A percentile compares a stretch with the other conserved stretches of the same genome.
These are phyloP conservation scores for Puccinia hordei DNA, from an alignment of 1,284 basidiomycete genomes.

Conservation along the genomic window DNA sequence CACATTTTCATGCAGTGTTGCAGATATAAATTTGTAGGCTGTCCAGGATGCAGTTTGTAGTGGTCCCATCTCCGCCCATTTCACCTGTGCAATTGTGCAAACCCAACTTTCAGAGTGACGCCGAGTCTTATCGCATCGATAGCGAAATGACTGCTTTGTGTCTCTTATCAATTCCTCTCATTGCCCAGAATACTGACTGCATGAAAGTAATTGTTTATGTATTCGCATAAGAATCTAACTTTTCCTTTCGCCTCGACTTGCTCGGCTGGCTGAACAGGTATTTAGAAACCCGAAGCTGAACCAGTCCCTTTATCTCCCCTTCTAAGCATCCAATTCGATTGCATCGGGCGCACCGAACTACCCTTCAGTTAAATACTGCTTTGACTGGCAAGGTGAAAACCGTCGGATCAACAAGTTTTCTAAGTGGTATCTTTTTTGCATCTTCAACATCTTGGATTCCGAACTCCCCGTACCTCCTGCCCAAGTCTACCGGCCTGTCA, in stretches of 20 bases:
- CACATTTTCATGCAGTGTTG: neutral
- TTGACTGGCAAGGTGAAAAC: neutral
- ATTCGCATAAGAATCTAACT: neutral
- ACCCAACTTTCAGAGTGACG: neutral
- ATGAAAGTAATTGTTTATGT: neutral
- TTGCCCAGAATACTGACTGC: neutral
- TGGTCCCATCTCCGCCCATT: neutral
- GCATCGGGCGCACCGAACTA: conserved; percentile 1
- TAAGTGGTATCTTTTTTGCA: neutral
- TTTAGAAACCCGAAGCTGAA: conserved; percentile 7
- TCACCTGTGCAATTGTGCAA: neutral
- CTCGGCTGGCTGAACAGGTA: conserved; percentile 1
- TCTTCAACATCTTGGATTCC: conserved; percentile 17
- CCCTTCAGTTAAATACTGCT: neutral
- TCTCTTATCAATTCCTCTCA: neutral
- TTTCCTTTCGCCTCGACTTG: neutral
- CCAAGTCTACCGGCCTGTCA: conserved; percentile 6
- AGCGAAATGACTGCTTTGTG: conserved; percentile 6
- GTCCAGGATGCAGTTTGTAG: neutral
- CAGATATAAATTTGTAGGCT: neutral
- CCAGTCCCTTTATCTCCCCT: neutral
- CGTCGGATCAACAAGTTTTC: neutral
- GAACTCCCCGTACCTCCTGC: neutral
- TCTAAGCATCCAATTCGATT: neutral
- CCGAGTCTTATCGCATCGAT: conserved; percentile 24